Conservation (phyloP, 257 asterid genomes). For the Salvia rosmarinus region DNA sequence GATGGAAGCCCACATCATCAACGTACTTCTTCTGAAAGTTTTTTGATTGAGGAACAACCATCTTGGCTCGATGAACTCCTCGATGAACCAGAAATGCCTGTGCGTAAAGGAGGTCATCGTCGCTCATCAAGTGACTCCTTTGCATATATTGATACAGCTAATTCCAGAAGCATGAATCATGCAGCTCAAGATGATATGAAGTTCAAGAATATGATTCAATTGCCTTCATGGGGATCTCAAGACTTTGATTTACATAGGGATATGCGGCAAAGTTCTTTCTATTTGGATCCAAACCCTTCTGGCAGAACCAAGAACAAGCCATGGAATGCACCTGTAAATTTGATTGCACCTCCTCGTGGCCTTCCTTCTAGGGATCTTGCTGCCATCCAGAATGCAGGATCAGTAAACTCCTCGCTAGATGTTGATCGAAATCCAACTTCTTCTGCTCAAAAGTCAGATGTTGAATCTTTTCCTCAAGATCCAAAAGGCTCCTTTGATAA, state of each 20-base stretch:
- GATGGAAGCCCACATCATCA: constrained; percentile 74
- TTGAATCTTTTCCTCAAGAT: constrained; percentile 60
- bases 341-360: constrained; percentile 52
- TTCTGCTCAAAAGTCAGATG: constrained; percentile 57
- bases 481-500: constrained; percentile 55
- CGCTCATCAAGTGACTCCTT: constrained; percentile 96
- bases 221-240: constrained; percentile 75
- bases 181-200: constrained; percentile 60
- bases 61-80: constrained; percentile 95
- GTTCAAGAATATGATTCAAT: constrained; percentile 46
- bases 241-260: constrained; percentile 61
- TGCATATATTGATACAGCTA: constrained; percentile 62
- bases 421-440: constrained; percentile 55
- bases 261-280: constrained; percentile 50
- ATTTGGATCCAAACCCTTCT: constrained; percentile 49
- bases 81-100: constrained; percentile 92
- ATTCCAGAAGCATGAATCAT: constrained; percentile 46
- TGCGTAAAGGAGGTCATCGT: constrained; percentile 83
- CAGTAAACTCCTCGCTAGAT: constrained; percentile 52
- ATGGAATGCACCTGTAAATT: constrained; percentile 59
- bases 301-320: constrained; percentile 57
- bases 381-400: constrained; percentile 47
- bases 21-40: constrained; percentile 86
- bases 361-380: constrained; percentile 53
- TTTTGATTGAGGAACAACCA: constrained; percentile 81